A percentile compares a stretch with the other conserved stretches of the same genome.
Conservation (phyloP, 352 stramenopile genomes). For the Phytophthora tubulina region DNA sequence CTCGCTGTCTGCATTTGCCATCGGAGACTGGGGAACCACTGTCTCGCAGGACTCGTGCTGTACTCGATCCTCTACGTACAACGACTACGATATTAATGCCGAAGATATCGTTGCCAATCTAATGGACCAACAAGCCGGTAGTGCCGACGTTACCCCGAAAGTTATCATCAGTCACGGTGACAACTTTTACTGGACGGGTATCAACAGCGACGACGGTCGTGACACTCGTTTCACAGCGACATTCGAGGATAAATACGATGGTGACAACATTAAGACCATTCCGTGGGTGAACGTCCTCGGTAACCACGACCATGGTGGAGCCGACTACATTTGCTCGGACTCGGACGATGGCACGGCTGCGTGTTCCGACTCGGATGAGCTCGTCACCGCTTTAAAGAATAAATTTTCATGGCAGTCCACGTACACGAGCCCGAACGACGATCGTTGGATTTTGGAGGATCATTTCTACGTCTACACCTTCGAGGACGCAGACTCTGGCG, state of each 20-base stretch:
- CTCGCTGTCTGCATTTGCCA: conserved; percentile 66
- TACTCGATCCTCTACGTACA: conserved; percentile 58
- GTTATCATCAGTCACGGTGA: conserved; percentile 69
- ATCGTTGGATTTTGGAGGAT: conserved; percentile 60
- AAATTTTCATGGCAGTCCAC: conserved; percentile 55
- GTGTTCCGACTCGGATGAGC: conserved; percentile 37
- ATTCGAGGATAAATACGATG: conserved; percentile 57
- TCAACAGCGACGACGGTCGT: conserved; percentile 51
- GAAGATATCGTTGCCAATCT: conserved; percentile 63
- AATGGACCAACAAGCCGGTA: conserved; percentile 63
- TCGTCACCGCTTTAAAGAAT: conserved; percentile 41
- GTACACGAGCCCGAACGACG: conserved; percentile 61
- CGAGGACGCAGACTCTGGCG: conserved; percentile 41
- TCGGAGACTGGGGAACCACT: conserved; percentile 83
- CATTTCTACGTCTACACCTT: conserved; percentile 63
- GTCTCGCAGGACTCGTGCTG: conserved; percentile 70
- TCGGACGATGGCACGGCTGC: conserved; percentile 35
- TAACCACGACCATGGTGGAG: conserved; percentile 72
- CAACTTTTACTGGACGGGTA: conserved; percentile 76
- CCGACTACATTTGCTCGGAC: conserved; percentile 59
- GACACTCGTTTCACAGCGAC: conserved; percentile 57
- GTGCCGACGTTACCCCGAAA: conserved; percentile 54
- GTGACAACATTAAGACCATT: conserved; percentile 53
- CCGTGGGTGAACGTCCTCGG: conserved; percentile 72
- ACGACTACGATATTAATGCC: conserved; percentile 67